A percentile compares a stretch with the other conserved stretches of the same genome.
Evolutionary conservation across 208 protist species (phyloP).

Genomic region (Leishmania martiniquensis): DNA sequence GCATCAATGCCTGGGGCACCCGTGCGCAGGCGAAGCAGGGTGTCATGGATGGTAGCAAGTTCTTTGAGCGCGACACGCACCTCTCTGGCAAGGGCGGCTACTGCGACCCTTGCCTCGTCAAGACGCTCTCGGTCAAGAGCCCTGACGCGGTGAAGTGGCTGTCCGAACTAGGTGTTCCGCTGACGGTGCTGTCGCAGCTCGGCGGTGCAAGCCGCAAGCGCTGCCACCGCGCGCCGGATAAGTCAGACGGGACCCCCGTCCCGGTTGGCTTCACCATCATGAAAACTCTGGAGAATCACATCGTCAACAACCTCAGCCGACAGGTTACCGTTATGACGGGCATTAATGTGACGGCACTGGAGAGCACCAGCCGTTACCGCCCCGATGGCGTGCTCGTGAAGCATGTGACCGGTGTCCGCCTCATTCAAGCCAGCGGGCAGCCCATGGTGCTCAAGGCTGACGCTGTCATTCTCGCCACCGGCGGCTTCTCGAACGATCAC

Average conservation of each 20-base stretch:
- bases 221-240: slow-evolving; percentile 85
- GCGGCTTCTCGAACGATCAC: slow-evolving; percentile 87
- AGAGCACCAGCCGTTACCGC: slow-evolving; percentile 33
- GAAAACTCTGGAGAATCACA: slow-evolving; percentile 76
- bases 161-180: slow-evolving; percentile 72
- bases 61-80: slow-evolving; percentile 87
- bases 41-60: slow-evolving; percentile 69
- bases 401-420: slow-evolving; percentile 53
- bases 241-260: slow-evolving; percentile 72
- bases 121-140: slow-evolving; percentile 81
- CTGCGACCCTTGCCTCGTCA: slow-evolving; percentile 81
- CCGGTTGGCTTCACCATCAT: slow-evolving; percentile 94
- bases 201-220: slow-evolving; percentile 90
- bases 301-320: slow-evolving; percentile 50
- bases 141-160: slow-evolving; percentile 84
- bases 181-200: slow-evolving; percentile 88
- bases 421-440: slow-evolving; percentile 18
- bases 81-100: slow-evolving; percentile 64
- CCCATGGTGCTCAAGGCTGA: slow-evolving; percentile 60
- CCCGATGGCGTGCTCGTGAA: slow-evolving; percentile 48
- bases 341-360: slow-evolving; percentile 45
- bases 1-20: slow-evolving; percentile 95
- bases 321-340: slow-evolving; percentile 76
- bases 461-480: slow-evolving; percentile 91
- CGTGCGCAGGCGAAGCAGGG: slow-evolving; percentile 77